Conservation (phyloP, 768 basidiomycete genomes). For the Mycena kentingensis region DNA sequence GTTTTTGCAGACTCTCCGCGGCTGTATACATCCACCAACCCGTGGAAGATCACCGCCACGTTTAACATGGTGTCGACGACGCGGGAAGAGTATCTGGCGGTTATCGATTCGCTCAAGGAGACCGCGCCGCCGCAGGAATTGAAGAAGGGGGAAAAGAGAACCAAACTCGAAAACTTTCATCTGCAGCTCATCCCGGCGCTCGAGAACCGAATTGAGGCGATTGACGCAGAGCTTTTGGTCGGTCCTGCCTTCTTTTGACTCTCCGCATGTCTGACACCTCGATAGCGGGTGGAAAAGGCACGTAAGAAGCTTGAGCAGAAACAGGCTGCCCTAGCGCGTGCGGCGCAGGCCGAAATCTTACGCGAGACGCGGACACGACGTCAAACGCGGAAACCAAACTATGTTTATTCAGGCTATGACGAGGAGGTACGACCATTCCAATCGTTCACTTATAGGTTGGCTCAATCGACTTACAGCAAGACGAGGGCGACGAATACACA, state of each 20-base stretch:
- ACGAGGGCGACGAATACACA: constrained; percentile 70
- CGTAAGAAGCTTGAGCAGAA: constrained; percentile 72
- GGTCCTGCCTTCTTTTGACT: constrained; percentile 37
- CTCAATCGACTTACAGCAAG: constrained; percentile 40
- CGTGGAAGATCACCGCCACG: constrained; percentile 84
- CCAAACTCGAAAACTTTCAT: constrained; percentile 64
- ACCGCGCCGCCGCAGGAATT: constrained; percentile 43
- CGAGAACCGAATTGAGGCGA: constrained; percentile 61
- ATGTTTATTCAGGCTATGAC: constrained; percentile 66
- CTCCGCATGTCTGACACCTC: constrained; percentile 1
- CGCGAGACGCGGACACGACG: constrained; percentile 79
- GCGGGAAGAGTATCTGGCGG: constrained; percentile 67
- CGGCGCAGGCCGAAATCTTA: constrained; percentile 62
- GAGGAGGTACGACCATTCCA: constrained; percentile 71
- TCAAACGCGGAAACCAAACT: constrained; percentile 73
- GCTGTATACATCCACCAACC: constrained; percentile 82
- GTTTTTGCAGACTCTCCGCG: constrained; percentile 76
- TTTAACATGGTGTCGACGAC: constrained; percentile 74
- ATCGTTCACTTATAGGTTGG: constrained; percentile 18
- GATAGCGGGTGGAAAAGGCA: constrained; percentile 69
- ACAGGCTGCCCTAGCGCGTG: constrained; percentile 53
- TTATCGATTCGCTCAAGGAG: constrained; percentile 63
- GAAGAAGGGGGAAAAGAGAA: constrained; percentile 48
- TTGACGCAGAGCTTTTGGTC: constrained; percentile 74
- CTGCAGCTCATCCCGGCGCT: constrained; percentile 59